Evolutionary conservation across 148 eudicot genomes (phyloP), one percentile per base, ranked within the genome.

Genomic region (Beta vulgaris): DNA sequence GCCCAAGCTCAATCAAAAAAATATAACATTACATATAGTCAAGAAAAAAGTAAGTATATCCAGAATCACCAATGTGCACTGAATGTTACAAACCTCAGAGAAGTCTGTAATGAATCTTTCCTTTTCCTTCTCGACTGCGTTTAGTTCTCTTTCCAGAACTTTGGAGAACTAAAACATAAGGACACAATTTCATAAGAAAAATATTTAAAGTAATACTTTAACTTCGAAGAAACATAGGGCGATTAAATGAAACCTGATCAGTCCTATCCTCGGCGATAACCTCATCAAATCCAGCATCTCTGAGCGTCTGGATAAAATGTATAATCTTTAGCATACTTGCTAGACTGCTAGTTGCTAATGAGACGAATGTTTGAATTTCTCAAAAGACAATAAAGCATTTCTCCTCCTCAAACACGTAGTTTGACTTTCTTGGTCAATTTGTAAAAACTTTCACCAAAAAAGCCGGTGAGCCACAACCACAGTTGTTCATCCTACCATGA

Each of bases 261-360:
- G 97, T 91, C 73, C 96, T 88, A 79, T 94, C 98, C 86, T 94
- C 97, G 8, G 98, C 95, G 74, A 86, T 34, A 23, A 94, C 96
- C 60, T 94, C 84, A 11, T 42, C 82, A 49, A 94, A 91, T 80
- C 98, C 98, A 86, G 93, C 97, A 79, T 90, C 93, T 84, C 73
- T 88, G 42, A 91, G 98, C 98, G 91, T 91, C 96, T 94, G 86
- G 65, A n/a, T n/a, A n/a, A n/a, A n/a, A n/a, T n/a, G n/a, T n/a
- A n/a, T n/a, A n/a, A n/a, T n/a, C n/a, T n/a, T n/a, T n/a, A n/a
- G n/a, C n/a, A n/a, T n/a, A n/a, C n/a, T n/a, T n/a, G n/a, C n/a
- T n/a, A n/a, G n/a, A n/a, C n/a, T n/a, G n/a, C n/a, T n/a, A n/a
- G n/a, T n/a, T n/a, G n/a, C n/a, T n/a, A n/a, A n/a, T n/a, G n/a